Base-by-base conservation (phyloP, 2,329 filamentous ascomycete species). In the Penicillium sp. region DNA sequence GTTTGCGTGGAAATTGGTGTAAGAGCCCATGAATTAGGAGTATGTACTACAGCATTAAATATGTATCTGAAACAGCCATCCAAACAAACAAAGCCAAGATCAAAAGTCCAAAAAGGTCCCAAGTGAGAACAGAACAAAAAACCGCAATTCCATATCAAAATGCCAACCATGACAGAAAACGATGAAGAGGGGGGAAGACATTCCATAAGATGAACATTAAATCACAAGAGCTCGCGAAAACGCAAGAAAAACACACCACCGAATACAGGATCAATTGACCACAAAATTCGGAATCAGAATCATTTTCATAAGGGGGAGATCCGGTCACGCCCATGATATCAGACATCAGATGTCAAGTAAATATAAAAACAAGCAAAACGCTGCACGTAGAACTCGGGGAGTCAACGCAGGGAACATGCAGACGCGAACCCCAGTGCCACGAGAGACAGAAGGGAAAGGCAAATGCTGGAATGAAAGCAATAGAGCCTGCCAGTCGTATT, bases 31-130 rank as follows among this genome's bases (percentile, higher is more conserved):
- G n/a, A 58, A 66, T 63, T 66, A 63, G 22, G 35, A 59, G 52
- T 66, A 66, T 66, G 58, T 66, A 66, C 64, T 66, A 60, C 52
- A 63, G 16, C 51, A 63, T 66, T 63, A 66, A 25, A 58, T 66
- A 60, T 66, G 53, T 66, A 59, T 59, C 33, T 33, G 52, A 57
- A 43, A 57, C 57, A 59, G 35, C 40, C 52, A 43, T 54, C 52
- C 52, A 54, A 35, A 43, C n/a, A 6, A 7, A 14, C 6, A 54
- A 42, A 54, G 25, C 38, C 38, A 22, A 43, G 16, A 62, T 43
- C 45, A 52, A 37, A 51, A 38, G 16, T 30, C 28, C 40, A 35
- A 45, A 37, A 35, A 38, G 48, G 25, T 37, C 53, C 52, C 52
- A 37, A 33, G 48, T 25, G 38, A 38, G 16, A 22, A 30, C 37